A percentile compares a stretch with the other conserved stretches of the same genome.
Conservation (phyloP, 345 rosid genomes). For the Ricinus communis region DNA sequence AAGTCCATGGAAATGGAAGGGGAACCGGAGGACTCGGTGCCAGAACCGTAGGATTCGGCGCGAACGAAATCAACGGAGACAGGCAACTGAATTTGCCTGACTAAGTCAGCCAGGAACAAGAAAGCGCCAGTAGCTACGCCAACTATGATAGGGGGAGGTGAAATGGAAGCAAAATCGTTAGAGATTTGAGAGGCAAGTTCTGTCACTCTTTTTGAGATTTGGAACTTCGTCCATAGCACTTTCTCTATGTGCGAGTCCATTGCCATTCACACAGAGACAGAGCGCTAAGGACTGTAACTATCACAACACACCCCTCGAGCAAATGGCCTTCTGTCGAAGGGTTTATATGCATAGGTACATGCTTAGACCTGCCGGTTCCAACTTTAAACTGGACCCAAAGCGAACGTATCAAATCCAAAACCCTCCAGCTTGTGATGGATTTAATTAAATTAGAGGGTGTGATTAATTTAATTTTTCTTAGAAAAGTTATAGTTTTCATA, state of each 20-base stretch:
- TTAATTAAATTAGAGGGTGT: too few species aligned
- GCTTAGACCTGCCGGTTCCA: too few species aligned
- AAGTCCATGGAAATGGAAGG: conserved; percentile 65
- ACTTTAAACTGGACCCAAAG: too few species aligned
- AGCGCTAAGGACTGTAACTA: too few species aligned
- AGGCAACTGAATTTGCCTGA: conserved; percentile 55
- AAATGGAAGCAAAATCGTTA: conserved; percentile 38
- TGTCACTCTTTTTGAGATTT: conserved; percentile 55
- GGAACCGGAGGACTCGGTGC: conserved; percentile 53
- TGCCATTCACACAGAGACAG: too few species aligned
- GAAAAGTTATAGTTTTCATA: too few species aligned
- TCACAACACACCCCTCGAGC: too few species aligned
- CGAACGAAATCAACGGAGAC: conserved; percentile 63
- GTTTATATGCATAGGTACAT: too few species aligned
- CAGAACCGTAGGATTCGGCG: conserved; percentile 74
- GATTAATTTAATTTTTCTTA: too few species aligned
- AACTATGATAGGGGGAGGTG: conserved; percentile 58
- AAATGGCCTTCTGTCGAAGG: too few species aligned
- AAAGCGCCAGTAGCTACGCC: conserved; percentile 90
- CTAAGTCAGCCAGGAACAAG: conserved; percentile 80
- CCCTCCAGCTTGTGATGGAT: too few species aligned
- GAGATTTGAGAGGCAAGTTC: conserved; percentile 61
- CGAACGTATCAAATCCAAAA: too few species aligned
- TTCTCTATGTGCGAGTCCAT: conserved; percentile 66
- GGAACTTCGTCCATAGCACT: conserved; percentile 52